Conservation (phyloP, 2,329 filamentous ascomycete species). For the Pseudocercospora pini-densiflorae region DNA sequence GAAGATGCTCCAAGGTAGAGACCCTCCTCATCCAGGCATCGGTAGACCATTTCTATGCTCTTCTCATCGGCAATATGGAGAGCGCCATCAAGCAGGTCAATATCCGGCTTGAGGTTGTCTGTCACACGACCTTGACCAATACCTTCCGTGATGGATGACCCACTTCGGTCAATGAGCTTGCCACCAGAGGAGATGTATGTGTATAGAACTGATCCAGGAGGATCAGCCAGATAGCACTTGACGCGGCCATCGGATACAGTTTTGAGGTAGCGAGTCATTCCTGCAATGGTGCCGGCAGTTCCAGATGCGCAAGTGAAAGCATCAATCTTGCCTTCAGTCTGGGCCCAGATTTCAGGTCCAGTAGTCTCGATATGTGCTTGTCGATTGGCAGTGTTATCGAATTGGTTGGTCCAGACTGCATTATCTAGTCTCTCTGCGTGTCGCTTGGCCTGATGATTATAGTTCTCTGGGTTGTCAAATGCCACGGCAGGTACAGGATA, state of each 20-base stretch:
- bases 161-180: constrained; percentile 78
- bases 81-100: constrained; percentile 82
- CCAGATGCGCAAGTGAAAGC: constrained; percentile 96
- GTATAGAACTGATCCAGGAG: constrained; percentile 90
- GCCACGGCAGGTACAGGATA: constrained; percentile 94
- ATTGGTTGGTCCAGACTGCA: constrained; percentile 98
- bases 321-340: constrained; percentile 83
- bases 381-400: constrained; percentile 94
- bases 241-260: constrained; percentile 76
- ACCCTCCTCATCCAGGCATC: constrained; percentile 93
- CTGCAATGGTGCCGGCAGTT: constrained; percentile 89
- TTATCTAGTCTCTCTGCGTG: constrained; percentile 87
- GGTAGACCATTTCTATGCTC: constrained; percentile 97
- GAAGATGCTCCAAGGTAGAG: constrained; percentile 94
- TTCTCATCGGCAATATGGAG: constrained; percentile 87
- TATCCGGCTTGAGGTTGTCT: constrained; percentile 87
- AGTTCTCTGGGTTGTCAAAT: constrained; percentile 94
- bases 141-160: constrained; percentile 93
- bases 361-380: constrained; percentile 96
- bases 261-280: constrained; percentile 87
- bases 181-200: constrained; percentile 87
- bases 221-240: constrained; percentile 89
- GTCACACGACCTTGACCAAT: constrained; percentile 97
- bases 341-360: constrained; percentile 94
- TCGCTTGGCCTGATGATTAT: constrained; percentile 92